phyloP scores from a whole-genome alignment of 768 basidiomycete genomes.

The Lactarius psammicola region DNA sequence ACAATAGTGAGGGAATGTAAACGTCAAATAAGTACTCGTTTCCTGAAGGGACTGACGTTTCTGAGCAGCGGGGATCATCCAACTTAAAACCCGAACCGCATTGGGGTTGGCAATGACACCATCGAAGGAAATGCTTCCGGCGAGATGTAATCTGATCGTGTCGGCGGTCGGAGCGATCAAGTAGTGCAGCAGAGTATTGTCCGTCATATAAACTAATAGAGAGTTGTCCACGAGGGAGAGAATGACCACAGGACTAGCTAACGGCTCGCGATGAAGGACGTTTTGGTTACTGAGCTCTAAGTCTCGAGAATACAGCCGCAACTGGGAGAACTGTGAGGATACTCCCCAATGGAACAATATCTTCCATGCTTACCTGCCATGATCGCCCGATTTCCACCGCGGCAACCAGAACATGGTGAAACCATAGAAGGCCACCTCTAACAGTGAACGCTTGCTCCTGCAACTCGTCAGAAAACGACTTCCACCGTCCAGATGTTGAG shows the following conservation, averaged over 20 bases:
- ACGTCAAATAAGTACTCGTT: constrained; percentile 7
- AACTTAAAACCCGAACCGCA: constrained; percentile 87
- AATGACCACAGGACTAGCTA: constrained; percentile 77
- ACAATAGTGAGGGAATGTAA: constrained; percentile 21
- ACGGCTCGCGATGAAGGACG: constrained; percentile 74
- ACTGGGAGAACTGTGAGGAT: constrained; percentile 44
- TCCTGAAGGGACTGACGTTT: constrained; percentile 61
- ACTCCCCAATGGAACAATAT: constrained; percentile 5
- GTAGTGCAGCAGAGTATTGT: constrained; percentile 92
- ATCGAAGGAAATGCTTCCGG: constrained; percentile 92
- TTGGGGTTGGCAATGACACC: constrained; percentile 85
- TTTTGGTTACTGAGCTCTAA: constrained; percentile 80
- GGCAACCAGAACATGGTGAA: constrained; percentile 90
- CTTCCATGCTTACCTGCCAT: constrained; percentile 56
- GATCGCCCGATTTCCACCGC: constrained; percentile 81
- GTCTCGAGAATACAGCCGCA: constrained; percentile 93
- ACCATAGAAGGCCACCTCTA: constrained; percentile 92
- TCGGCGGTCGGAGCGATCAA: constrained; percentile 82
- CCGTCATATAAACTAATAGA: constrained; percentile 87
- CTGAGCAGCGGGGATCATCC: constrained; percentile 93
- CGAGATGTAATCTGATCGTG: constrained; percentile 81
- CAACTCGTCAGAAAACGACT: constrained; percentile 71
- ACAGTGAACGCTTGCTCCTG: constrained; percentile 89
- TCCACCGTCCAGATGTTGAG: constrained; percentile 93
- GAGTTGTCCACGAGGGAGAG: constrained; percentile 94